Percentiles rank a stretch among this genome's conserved stretches.
These are phyloP conservation scores for Venturia nashicola DNA, from an alignment of 2,329 filamentous ascomycete genomes.

Conservation along the genomic window DNA sequence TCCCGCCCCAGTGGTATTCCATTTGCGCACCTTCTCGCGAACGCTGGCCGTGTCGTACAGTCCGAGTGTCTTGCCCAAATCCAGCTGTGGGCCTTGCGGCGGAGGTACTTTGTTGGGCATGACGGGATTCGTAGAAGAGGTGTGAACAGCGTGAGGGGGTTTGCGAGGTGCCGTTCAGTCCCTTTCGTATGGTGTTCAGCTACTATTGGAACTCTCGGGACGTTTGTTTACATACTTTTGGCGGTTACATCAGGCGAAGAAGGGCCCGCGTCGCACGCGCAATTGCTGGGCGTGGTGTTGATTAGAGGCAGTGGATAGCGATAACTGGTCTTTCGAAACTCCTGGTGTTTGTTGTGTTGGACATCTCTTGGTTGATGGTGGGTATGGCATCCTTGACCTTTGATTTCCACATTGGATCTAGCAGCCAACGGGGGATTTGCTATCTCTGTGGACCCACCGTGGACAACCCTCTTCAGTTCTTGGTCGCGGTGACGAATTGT, in stretches of 20 bases:
- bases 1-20: conserved; percentile 68
- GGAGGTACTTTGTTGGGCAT: neutral
- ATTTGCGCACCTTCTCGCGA: conserved; percentile 65
- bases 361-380: neutral
- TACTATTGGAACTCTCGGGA: neutral
- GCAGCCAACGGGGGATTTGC: neutral
- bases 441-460: neutral
- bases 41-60: conserved; percentile 41
- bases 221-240: neutral
- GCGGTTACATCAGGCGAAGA: neutral
- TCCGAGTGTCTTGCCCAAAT: conserved; percentile 47
- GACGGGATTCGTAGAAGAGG: neutral
- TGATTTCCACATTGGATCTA: neutral
- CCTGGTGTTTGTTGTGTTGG: neutral
- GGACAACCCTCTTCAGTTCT: neutral
- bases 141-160: neutral
- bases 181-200: neutral
- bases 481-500: neutral
- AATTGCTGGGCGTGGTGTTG: neutral
- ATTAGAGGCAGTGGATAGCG: neutral
- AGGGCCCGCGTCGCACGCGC: neutral
- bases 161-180: neutral
- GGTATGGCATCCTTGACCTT: neutral
- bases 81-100: conserved; percentile 15
- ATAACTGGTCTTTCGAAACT: neutral